These are phyloP conservation scores for Hyaloscypha finlandica DNA, from an alignment of 495 filamentous ascomycete genomes.

Conservation along the genomic window DNA sequence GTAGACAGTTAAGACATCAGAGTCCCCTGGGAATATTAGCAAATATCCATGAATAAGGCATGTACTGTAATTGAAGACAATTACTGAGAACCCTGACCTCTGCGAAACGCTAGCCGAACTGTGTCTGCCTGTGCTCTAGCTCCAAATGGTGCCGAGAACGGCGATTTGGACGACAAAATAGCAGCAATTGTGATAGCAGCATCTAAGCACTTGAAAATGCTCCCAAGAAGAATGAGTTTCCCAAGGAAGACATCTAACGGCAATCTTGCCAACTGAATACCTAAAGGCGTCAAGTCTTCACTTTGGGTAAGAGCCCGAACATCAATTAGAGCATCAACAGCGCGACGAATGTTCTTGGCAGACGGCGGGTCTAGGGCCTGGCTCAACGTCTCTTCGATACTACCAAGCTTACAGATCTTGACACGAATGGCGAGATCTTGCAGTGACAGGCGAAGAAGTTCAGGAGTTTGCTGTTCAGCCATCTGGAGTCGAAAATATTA, in stretches of 20 bases:
- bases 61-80: background rate
- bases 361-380: constrained; percentile 89
- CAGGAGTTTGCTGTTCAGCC: constrained; percentile 88
- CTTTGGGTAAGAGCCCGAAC: constrained; percentile 80
- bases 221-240: constrained; percentile 83
- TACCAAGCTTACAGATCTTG: constrained; percentile 93
- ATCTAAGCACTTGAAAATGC: constrained; percentile 87
- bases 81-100: constrained; percentile 38
- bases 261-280: constrained; percentile 80
- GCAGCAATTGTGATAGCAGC: constrained; percentile 88
- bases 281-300: constrained; percentile 86
- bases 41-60: background rate
- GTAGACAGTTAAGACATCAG: constrained; percentile 88
- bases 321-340: constrained; percentile 89
- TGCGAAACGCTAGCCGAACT: constrained; percentile 73
- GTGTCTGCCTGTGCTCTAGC: constrained; percentile 77
- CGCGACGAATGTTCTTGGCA: constrained; percentile 85
- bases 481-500: constrained; percentile 42
- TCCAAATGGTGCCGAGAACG: constrained; percentile 83
- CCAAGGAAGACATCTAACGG: constrained; percentile 93
- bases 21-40: constrained; percentile 60
- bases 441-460: constrained; percentile 89
- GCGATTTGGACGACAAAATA: constrained; percentile 90
- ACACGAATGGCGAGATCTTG: constrained; percentile 95
- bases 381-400: constrained; percentile 85